Conservation (phyloP, 257 asterid genomes). For the Linderniella brevidens region DNA sequence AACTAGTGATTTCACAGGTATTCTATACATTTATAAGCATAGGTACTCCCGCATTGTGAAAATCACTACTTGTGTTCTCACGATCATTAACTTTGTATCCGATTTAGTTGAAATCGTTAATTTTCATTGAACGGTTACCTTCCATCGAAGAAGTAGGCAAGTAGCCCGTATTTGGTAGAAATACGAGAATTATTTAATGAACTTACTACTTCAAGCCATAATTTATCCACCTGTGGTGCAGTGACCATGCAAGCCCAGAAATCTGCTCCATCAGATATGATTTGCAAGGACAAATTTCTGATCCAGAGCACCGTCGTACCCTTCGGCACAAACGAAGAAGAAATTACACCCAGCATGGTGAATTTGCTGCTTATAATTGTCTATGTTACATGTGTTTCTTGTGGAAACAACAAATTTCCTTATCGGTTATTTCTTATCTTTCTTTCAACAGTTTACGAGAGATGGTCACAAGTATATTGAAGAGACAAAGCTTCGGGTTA, state of each 20-base stretch:
- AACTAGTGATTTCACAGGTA: constrained; percentile 62
- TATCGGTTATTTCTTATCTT: constrained; percentile 7
- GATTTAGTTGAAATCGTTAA: no score
- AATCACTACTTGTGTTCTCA: no score
- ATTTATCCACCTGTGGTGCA: constrained; percentile 7
- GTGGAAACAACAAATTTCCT: no score
- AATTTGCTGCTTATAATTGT: constrained; percentile 12
- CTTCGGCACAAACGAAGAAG: constrained; percentile 59
- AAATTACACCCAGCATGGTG: constrained; percentile 60
- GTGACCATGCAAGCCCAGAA: constrained; percentile 90
- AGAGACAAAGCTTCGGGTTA: constrained; percentile 71
- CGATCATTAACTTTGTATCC: no score
- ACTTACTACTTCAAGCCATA: no score
- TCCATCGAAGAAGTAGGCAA: no score
- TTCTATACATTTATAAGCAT: not conserved
- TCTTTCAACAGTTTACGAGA: constrained; percentile 35
- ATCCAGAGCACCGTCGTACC: constrained; percentile 69
- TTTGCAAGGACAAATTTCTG: constrained; percentile 75
- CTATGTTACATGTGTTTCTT: not conserved
- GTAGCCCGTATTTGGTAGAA: no score
- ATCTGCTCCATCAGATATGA: constrained; percentile 29
- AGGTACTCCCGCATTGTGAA: no score
- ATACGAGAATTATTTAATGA: no score
- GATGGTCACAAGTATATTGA: constrained; percentile 40
- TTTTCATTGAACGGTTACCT: no score